Percentiles rank a stretch among this genome's conserved stretches.
These are phyloP conservation scores for Herpotrichia juniperi DNA, from an alignment of 2,329 filamentous ascomycete species.

Conservation along the genomic window DNA sequence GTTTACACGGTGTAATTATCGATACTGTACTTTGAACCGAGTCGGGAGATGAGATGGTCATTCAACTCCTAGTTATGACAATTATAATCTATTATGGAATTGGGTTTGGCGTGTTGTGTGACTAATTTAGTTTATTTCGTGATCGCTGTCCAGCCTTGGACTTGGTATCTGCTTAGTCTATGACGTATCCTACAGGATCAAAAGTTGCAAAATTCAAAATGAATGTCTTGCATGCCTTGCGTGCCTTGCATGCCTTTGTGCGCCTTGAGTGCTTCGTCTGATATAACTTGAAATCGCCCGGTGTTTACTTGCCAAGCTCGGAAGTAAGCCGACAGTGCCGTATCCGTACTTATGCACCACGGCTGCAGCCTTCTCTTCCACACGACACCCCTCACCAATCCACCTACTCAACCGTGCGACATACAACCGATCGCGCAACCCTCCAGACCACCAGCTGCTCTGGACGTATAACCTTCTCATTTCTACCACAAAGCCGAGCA, in stretches of 20 bases:
- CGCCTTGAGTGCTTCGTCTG: neutral
- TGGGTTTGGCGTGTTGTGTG: neutral
- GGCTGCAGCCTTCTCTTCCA: neutral
- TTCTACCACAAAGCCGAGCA: conserved; percentile 24
- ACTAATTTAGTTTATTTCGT: neutral
- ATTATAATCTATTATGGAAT: neutral
- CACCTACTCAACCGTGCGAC: neutral
- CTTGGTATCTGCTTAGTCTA: neutral
- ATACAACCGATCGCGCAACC: neutral
- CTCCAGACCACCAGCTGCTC: neutral
- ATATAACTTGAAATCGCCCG: too few species aligned
- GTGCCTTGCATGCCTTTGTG: neutral
- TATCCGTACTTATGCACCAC: too few species aligned
- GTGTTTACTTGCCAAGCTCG: too few species aligned
- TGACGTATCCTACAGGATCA: too few species aligned
- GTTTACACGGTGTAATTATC: conserved; percentile 5
- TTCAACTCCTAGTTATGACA: neutral
- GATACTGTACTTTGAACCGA: neutral
- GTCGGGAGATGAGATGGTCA: neutral
- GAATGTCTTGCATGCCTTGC: too few species aligned
- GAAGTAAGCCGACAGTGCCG: neutral
- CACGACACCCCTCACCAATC: neutral
- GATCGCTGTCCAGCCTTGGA: neutral
- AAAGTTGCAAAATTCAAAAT: too few species aligned
- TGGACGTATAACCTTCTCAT: neutral